Evolutionary conservation across 2,329 filamentous ascomycete species (phyloP).

Genomic region (Bipolaris victoriae): DNA sequence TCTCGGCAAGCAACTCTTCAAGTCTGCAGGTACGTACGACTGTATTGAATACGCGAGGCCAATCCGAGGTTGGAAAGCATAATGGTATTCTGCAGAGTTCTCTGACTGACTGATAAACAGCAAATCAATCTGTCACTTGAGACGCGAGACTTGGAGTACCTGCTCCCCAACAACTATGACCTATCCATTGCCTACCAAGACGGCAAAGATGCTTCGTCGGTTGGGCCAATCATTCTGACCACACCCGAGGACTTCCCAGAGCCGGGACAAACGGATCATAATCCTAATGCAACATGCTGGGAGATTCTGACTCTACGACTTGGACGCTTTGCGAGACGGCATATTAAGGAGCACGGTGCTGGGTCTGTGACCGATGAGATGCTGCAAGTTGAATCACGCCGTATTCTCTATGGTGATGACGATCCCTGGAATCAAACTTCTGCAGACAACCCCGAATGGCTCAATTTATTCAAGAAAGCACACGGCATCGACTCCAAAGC

Average conservation of each 20-base stretch:
- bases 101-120: slow-evolving; percentile 23
- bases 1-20: slow-evolving; percentile 51
- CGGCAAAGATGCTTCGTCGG: slow-evolving; percentile 14
- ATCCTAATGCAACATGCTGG: slow-evolving; percentile 54
- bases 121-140: slow-evolving; percentile 24
- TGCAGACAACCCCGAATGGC: slow-evolving; percentile 53
- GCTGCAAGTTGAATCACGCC: slow-evolving; percentile 56
- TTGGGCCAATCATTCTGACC: slow-evolving; percentile 27
- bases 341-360: slow-evolving; percentile 46
- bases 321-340: slow-evolving; percentile 53
- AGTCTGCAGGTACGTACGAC: slow-evolving; percentile 37
- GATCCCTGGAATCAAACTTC: slow-evolving; percentile 56
- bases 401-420: slow-evolving; percentile 56
- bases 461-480: slow-evolving; percentile 57
- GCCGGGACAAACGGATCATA: slow-evolving; percentile 10
- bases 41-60: slow-evolving; percentile 2
- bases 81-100: neutral
- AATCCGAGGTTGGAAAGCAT: neutral
- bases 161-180: slow-evolving; percentile 28
- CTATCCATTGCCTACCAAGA: slow-evolving; percentile 28
- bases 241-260: slow-evolving; percentile 25
- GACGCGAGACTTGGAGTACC: slow-evolving; percentile 35
- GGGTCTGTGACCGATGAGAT: slow-evolving; percentile 55
- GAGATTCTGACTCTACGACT: slow-evolving; percentile 57
- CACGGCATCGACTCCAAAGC: slow-evolving; percentile 47